Evolutionary conservation across 176 grass and related monocot genomes (phyloP), one percentile per base, ranked within the genome.

Genomic region (Carex parvula): DNA sequence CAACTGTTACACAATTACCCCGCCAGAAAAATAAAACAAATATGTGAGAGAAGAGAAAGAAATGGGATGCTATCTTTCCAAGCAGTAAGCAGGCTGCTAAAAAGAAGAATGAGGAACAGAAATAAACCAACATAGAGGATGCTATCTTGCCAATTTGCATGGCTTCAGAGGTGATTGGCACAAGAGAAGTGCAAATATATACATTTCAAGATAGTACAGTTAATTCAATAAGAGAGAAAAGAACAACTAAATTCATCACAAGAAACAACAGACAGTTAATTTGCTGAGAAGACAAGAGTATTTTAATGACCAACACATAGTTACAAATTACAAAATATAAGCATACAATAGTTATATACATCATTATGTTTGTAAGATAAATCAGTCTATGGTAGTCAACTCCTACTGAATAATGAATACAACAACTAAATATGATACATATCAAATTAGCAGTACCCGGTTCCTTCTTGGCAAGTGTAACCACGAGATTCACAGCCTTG

Each of bases 21-120:
- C 57, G 5, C 57, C 3, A 60, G 6, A 60, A 60, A 60, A 8
- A n/a, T 17, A 44, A 44, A 44, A 44, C 42, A 44, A 44, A 44
- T 6, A 60, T 60, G 57, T 60, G 57, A 60, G 57, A 20, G 57
- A n/a, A 60, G 4, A n/a, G 17, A 60, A 60, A 60, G 17, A 60
- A 60, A 60, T 16, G 16, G 6, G 57, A 60, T 20, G 5, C 94
- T 46, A 92, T 60, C 57, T 18, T 60, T 60, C 57, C 57, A 60
- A 60, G 57, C 5, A 18, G 57, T 60, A 60, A n/a, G 87, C 64
- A 59, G 15, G 16, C 56, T 59, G 56, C 56, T 59, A 59, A 18
- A 59, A 59, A 16, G 4, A 59, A 59, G 56, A 58, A 58, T 58
- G 16, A 58, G 56, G 56, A 59, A 18, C 15, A 59, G 56, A 59